These are phyloP conservation scores for Aspergillus nanangensis DNA, from an alignment of 495 filamentous ascomycete species.

Conservation along the genomic window DNA sequence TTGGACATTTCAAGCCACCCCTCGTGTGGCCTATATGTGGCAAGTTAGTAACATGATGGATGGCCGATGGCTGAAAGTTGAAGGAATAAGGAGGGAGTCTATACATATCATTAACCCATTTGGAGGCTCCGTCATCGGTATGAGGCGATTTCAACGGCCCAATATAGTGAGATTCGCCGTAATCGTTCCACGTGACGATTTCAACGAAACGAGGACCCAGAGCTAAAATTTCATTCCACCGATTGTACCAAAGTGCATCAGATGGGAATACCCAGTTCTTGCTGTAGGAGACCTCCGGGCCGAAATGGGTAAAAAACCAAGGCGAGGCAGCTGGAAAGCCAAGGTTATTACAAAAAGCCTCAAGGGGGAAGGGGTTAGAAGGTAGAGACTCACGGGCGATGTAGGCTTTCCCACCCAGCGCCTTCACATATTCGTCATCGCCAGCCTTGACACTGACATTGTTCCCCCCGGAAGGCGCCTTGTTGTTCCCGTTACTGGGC, in stretches of 20 bases:
- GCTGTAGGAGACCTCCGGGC: constrained; percentile 44
- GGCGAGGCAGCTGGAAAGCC: constrained; percentile 25
- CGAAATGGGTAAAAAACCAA: constrained; percentile 41
- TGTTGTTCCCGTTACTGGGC: constrained; percentile 45
- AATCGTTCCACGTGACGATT: constrained; percentile 67
- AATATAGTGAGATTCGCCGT: constrained; percentile 55
- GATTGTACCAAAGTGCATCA: constrained; percentile 53
- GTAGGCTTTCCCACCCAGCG: constrained; percentile 45
- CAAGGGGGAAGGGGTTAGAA: background rate
- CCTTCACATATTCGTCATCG: constrained; percentile 39
- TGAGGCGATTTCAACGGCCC: constrained; percentile 48
- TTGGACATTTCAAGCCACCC: constrained; percentile 55
- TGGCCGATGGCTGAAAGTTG: too few species aligned
- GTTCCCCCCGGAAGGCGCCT: constrained; percentile 21
- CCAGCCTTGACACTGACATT: constrained; percentile 39
- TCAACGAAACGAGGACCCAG: constrained; percentile 49
- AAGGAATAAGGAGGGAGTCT: background rate
- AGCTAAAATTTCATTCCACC: constrained; percentile 49
- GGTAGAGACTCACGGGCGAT: constrained; percentile 36
- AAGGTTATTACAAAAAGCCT: background rate
- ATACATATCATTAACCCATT: constrained; percentile 57
- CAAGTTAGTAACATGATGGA: constrained; percentile 5
- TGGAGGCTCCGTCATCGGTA: constrained; percentile 51
- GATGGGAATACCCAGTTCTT: constrained; percentile 59
- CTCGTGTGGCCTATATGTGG: constrained; percentile 38